Base-by-base conservation (phyloP, 306 rosid species). In the Medicago arabica region DNA sequence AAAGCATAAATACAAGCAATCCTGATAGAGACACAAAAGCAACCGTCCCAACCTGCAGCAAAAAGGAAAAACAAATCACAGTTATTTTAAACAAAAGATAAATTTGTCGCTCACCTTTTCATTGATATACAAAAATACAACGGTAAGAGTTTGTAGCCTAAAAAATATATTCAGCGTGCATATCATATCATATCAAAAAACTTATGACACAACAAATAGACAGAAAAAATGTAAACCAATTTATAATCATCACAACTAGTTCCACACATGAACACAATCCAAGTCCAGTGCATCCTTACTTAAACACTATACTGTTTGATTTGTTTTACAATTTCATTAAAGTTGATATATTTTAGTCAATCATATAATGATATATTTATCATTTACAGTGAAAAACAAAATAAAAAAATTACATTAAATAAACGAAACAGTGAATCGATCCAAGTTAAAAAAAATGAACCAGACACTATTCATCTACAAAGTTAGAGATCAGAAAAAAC, bases 41-140 rank as follows among this genome's bases (percentile, higher is more conserved):
- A 69, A 92, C 75, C 2, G 83, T 69, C 71, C 98, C 98, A 81
- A 87, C 96, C 98, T 95, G 89, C 84, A 84, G 80, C 18, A 81
- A 57, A 68, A 60, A 43, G 47, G 54, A 41, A 40, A 71, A 43
- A 50, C 7, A 60, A 83, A 51, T 40, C 68, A 71, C 13, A 39
- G 13, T 11, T 67, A 71, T 65, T 66, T 47, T 23, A 49, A 40
- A 21, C 39, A 44, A 60, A 60, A 46, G 28, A 51, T 6, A 41
- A 71, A 8, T 23, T 21, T 16, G 16, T 58, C 75, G 40, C 58
- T 57, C 64, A 23, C 47, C 47, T 17, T 59, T 70, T 44, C 66
- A 41, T 80, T 80, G 61, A 61, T 63, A 64, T 28, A n/a, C n/a
- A n/a, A n/a, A n/a, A n/a, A n/a, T n/a, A n/a, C n/a, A n/a, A n/a